These are phyloP conservation scores for Biscutella laevigata DNA, from an alignment of 441 rosid species.

Conservation along the genomic window DNA sequence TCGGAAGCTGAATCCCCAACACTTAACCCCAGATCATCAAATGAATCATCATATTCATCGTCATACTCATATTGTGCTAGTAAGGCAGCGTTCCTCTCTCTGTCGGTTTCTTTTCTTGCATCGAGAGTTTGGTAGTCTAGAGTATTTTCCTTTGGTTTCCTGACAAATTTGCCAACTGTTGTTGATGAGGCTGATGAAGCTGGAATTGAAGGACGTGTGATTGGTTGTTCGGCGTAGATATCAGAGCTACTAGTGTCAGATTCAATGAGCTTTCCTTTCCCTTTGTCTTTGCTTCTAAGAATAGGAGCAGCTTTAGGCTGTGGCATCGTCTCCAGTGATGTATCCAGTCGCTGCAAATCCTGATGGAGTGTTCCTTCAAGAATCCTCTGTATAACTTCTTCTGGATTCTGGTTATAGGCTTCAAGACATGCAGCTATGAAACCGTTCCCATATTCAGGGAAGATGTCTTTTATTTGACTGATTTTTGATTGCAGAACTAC, in stretches of 20 bases:
- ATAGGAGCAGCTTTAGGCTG: conserved; percentile 39
- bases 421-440: conserved; percentile 81
- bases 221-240: conserved; percentile 22
- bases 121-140: conserved; percentile 41
- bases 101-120: conserved; percentile 39
- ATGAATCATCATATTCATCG: conserved; percentile 95
- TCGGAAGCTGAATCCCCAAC: conserved; percentile 59
- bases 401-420: conserved; percentile 81
- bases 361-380: conserved; percentile 86
- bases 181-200: conserved; percentile 40
- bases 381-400: conserved; percentile 90
- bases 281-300: conserved; percentile 57
- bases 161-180: conserved; percentile 59
- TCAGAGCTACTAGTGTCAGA: conserved; percentile 26
- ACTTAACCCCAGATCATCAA: conserved; percentile 83
- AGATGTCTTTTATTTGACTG: conserved; percentile 86
- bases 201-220: conserved; percentile 34
- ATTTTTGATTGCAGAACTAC: conserved; percentile 74
- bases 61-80: conserved; percentile 80
- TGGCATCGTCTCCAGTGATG: conserved; percentile 58
- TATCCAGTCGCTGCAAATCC: conserved; percentile 59
- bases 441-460: conserved; percentile 87
- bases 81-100: conserved; percentile 44
- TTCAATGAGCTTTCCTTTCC: conserved; percentile 74
- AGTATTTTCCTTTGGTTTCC: conserved; percentile 56